Evolutionary conservation across 805 yeast genomes (phyloP), one percentile per base, ranked within the genome.

Genomic region (Monosporozyma unispora): DNA sequence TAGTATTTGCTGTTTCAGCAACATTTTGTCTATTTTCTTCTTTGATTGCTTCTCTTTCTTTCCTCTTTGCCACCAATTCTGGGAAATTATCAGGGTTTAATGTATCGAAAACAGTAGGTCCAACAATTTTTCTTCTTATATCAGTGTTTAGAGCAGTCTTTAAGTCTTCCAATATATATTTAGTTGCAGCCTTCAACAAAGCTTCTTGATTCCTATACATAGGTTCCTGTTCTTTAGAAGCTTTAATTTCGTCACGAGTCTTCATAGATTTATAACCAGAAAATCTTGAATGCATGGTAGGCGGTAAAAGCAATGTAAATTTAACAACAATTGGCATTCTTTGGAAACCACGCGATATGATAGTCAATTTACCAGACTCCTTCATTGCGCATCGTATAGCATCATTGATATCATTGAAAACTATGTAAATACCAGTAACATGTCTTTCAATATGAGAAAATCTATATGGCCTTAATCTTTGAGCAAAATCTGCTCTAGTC

Each of bases 371-470:
- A 11, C 62, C 64, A 4, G 62, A 57, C 46, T 58, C 66, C 3
- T 44, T 47, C 21, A 52, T 54, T 49, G 55, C 48, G 54, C 65
- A 63, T 22, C 52, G 54, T 19, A 52, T 55, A 7, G 68, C 67
- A 39, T 62, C 61, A 14, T 47, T 46, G 18, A 57, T 46, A 46
- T 63, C 72, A 56, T 80, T 80, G 65, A 88, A 88, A 1, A 86
- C 81, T 37, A 87, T 71, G 57, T 76, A 87, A 56, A 83, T 82
- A 0, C 96, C 96, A 1, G 74, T 64, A 0, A 57, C 55, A 54
- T 84, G 90, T 3, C 79, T 73, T 45, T 84, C 61, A 2, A 87
- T 78, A 48, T 85, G 71, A 0, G 80, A 76, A 81, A 88, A 84
- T 48, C 76, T 78, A 59, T 83, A 83, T 45, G 73, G 76, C 39